A percentile compares a stretch with the other conserved stretches of the same genome.
These are phyloP conservation scores for Penicillium arizonense DNA, from an alignment of 495 filamentous ascomycete genomes.

Conservation along the genomic window DNA sequence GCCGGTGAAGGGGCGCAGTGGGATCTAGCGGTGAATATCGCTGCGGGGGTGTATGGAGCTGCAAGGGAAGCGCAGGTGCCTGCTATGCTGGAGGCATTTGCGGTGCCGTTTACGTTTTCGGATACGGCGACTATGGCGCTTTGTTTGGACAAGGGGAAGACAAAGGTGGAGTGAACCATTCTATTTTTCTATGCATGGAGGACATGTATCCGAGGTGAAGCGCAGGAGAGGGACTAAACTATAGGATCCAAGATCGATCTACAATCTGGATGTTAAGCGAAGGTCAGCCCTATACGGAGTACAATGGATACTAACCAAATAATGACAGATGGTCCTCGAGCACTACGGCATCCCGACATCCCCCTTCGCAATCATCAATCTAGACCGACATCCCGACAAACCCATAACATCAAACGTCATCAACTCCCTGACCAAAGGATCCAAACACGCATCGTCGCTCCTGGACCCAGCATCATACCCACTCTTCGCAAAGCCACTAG, in stretches of 20 bases:
- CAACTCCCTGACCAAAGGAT: background rate
- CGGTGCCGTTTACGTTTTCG: conserved; percentile 21
- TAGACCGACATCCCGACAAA: background rate
- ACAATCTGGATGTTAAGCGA: too few species aligned
- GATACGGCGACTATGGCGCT: conserved; percentile 24
- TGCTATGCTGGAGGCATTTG: conserved; percentile 25
- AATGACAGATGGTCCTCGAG: conserved; percentile 14
- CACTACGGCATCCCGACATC: conserved; percentile 18
- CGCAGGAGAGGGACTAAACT: too few species aligned
- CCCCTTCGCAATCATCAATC: conserved; percentile 12
- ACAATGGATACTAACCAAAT: background rate
- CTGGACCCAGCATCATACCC: conserved; percentile 4
- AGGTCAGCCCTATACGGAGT: too few species aligned
- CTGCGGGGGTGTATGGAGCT: conserved; percentile 19
- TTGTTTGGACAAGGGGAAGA: conserved; percentile 23
- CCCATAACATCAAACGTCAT: background rate
- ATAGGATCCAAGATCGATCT: too few species aligned
- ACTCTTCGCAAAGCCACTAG: conserved; percentile 19
- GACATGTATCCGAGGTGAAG: background rate
- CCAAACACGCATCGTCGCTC: background rate
- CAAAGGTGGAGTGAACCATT: conserved; percentile 18
- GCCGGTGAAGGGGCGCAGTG: conserved; percentile 6
- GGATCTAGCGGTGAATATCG: conserved; percentile 23
- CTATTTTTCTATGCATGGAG: background rate
- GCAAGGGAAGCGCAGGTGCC: conserved; percentile 26